Evolutionary conservation across 129 eudicot genomes (phyloP), one percentile per base, ranked within the genome.

Genomic region (Rutidosis leptorrhynchoides): DNA sequence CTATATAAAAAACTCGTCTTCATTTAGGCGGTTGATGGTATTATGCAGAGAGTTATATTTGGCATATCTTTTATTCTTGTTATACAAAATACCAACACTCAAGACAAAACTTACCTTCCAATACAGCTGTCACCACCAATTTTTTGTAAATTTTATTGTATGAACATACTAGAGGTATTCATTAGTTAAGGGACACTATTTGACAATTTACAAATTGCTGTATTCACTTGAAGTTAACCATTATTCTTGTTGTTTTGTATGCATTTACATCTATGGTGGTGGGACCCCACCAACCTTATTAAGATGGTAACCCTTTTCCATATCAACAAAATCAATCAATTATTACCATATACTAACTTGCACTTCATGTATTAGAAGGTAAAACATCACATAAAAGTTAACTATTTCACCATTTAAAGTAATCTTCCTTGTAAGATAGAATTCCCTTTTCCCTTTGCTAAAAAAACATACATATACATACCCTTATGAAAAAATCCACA

Each of bases 301-400:
- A 65, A 42, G 59, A 65, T 64, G 59, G 72, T 56, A 74, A 74
- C 71, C 67, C 52, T 67, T 74, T 74, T 57, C 79, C 72, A 74
- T 25, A 63, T 70, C 32, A 58, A 16, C 21, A 14, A 59, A 6
- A 42, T 28, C 6, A 23, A 54, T 21, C 51, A 11, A 11, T n/a
- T n/a, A n/a, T n/a, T 16, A 43, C 7, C 16, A 45, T 45, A 45
- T 45, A 45, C 0, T 2, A 33, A 48, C 43, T 66, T 19, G 59
- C 33, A 66, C 68, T 23, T 25, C n/a, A 58, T 74, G 73, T 67
- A 45, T 66, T 48, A 66, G 12, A 66, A 66, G 37, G 37, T 32
- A 32, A 32, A 32, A 32, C 37, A 1, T 32, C 6, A 32, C 37
- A 32, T 32, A 25, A 0, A 6, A 37, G 37, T 42, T 58, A 10